Conservation (phyloP, 257 asterid genomes). For the Jasminum sambac region DNA sequence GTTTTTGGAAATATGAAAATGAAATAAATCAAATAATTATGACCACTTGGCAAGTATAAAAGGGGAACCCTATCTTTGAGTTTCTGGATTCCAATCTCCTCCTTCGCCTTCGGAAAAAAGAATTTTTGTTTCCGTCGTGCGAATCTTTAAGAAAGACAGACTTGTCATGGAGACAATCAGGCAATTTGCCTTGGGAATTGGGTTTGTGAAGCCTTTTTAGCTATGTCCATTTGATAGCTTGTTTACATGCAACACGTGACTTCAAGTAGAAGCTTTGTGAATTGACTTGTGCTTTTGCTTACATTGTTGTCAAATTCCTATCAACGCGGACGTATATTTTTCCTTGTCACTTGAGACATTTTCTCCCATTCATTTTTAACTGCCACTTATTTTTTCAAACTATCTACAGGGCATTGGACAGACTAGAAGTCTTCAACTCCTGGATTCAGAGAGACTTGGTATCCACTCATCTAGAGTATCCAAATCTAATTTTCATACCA, state of each 20-base stretch:
- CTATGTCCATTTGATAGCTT: background rate
- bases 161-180: background rate
- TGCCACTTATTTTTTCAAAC: constrained; percentile 24
- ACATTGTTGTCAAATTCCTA: background rate
- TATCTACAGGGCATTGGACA: constrained; percentile 56
- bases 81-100: background rate
- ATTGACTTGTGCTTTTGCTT: background rate
- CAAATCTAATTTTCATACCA: constrained; percentile 65
- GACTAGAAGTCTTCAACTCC: constrained; percentile 50
- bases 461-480: constrained; percentile 79
- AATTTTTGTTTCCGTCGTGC: background rate
- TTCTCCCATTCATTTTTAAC: constrained; percentile 14
- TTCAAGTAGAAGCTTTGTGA: background rate
- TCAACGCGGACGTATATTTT: background rate
- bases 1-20: background rate
- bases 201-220: background rate
- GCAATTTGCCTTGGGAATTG: background rate
- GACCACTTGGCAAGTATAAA: background rate
- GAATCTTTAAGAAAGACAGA: background rate
- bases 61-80: background rate
- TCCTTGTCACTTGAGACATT: constrained; percentile 17
- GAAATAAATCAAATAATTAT: background rate
- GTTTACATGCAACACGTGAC: background rate
- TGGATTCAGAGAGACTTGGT: constrained; percentile 74
- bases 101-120: background rate